These are phyloP conservation scores for Alternaria ethzedia DNA, from an alignment of 2,329 filamentous ascomycete species.

Conservation along the genomic window DNA sequence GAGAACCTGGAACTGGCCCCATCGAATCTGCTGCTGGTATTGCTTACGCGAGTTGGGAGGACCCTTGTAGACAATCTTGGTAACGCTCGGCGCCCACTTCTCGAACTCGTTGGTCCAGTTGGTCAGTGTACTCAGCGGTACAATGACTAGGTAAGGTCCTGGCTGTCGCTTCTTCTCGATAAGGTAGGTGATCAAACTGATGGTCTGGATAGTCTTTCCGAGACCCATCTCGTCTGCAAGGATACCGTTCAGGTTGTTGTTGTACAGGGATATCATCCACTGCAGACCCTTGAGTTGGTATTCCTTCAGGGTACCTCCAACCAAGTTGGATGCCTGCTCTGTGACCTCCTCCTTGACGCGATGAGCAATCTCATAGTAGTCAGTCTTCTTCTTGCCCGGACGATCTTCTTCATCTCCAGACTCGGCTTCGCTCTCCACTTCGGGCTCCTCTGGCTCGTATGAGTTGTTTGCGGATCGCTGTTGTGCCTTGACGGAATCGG, in stretches of 20 bases:
- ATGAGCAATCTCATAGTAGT: slow-evolving; percentile 98
- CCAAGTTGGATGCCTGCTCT: slow-evolving; percentile 80
- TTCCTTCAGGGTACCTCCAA: slow-evolving; percentile 92
- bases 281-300: slow-evolving; percentile 98
- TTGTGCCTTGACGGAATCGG: slow-evolving; percentile 91
- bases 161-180: slow-evolving; percentile 93
- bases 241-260: slow-evolving; percentile 99
- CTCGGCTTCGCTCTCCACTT: slow-evolving; percentile 61
- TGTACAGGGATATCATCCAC: slow-evolving; percentile 99
- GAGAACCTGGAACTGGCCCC: slow-evolving; percentile 93
- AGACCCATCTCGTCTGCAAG: slow-evolving; percentile 99
- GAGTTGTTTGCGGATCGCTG: slow-evolving; percentile 82
- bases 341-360: slow-evolving; percentile 91
- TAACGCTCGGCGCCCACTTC: slow-evolving; percentile 92
- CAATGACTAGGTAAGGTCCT: slow-evolving; percentile 94
- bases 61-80: slow-evolving; percentile 94
- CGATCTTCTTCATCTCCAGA: slow-evolving; percentile 70
- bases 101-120: slow-evolving; percentile 99
- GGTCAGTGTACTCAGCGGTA: slow-evolving; percentile 93
- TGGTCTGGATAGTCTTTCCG: slow-evolving; percentile 98
- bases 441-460: slow-evolving; percentile 72
- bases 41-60: slow-evolving; percentile 86
- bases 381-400: slow-evolving; percentile 78
- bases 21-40: slow-evolving; percentile 92
- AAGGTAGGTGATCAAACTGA: slow-evolving; percentile 94